These are phyloP conservation scores for Tetrahymena thermophila DNA, from an alignment of 73 alveolate genomes.

Conservation along the genomic window DNA sequence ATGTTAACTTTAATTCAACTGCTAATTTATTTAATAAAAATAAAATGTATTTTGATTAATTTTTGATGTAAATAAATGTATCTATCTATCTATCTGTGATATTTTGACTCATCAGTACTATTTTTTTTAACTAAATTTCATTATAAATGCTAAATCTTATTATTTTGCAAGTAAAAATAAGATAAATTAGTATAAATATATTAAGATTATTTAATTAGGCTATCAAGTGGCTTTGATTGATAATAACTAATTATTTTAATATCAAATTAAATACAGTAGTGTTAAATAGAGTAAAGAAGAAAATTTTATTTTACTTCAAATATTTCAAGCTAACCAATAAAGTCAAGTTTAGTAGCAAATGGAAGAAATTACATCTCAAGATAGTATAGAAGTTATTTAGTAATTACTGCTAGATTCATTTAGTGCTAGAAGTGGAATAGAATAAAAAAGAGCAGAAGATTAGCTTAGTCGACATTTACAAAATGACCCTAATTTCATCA, in stretches of 20 bases:
- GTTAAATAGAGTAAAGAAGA: not conserved
- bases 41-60: not conserved
- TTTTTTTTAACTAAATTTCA: no score
- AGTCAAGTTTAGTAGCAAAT: not conserved
- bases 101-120: not conserved
- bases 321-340: not conserved
- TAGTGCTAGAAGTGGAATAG: not conserved
- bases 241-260: no score
- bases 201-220: not conserved
- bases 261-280: not conserved
- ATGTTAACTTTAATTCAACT: no score
- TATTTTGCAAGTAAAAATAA: not conserved
- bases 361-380: not conserved
- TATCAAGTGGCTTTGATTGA: not conserved
- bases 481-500: not conserved
- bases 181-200: not conserved
- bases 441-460: not conserved
- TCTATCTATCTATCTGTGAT: not conserved
- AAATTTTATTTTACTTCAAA: no score
- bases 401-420: not conserved
- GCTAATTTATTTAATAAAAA: no score
- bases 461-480: not conserved
- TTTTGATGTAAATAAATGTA: not conserved
- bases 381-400: not conserved
- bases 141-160: not conserved